Conservation (phyloP, 2,329 filamentous ascomycete genomes). For the Mycogone perniciosa region DNA sequence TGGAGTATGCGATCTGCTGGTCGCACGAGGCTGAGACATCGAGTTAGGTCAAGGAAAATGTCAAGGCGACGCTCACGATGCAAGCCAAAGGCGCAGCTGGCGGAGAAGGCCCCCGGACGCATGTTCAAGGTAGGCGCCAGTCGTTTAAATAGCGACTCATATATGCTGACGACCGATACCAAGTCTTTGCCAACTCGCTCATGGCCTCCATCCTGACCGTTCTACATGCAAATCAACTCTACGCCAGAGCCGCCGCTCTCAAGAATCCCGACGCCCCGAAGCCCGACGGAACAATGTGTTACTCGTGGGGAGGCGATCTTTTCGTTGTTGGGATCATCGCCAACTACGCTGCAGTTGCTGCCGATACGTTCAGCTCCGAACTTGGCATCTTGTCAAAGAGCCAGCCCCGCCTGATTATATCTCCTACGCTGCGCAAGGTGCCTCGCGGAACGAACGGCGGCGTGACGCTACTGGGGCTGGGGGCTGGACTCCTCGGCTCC, state of each 20-base stretch:
- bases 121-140: conserved; percentile 59
- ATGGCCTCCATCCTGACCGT: conserved; percentile 62
- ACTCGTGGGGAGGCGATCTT: conserved; percentile 55
- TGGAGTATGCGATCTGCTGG: conserved; percentile 1
- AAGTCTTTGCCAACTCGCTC: conserved; percentile 78
- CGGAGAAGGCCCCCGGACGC: conserved; percentile 75
- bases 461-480: conserved; percentile 68
- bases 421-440: conserved; percentile 66
- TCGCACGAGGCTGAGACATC: too few species aligned
- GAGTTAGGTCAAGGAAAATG: conserved; percentile 70
- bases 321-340: conserved; percentile 61
- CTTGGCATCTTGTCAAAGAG: conserved; percentile 79
- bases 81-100: conserved; percentile 65
- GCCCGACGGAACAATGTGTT: conserved; percentile 45
- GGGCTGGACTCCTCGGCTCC: conserved; percentile 68
- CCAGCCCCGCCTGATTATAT: conserved; percentile 79
- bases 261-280: conserved; percentile 25
- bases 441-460: conserved; percentile 92
- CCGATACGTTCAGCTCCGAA: conserved; percentile 93
- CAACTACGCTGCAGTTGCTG: conserved; percentile 86
- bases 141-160: neutral
- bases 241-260: conserved; percentile 38
- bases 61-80: conserved; percentile 77
- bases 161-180: neutral
- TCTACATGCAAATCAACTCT: conserved; percentile 55